Base-by-base conservation (phyloP, 768 basidiomycete species). In the Russula sp. region DNA sequence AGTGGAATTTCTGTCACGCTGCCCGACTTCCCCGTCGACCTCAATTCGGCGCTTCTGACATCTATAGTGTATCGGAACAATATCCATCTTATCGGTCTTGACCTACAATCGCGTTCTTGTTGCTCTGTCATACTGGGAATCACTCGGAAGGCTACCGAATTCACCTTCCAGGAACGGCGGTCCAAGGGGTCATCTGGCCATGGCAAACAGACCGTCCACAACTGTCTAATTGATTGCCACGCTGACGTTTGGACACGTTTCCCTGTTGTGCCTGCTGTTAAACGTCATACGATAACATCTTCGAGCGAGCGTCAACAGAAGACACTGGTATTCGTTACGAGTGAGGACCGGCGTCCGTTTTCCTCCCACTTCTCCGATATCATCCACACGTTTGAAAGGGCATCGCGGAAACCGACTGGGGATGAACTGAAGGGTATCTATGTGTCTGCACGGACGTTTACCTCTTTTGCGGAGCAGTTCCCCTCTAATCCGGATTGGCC, bases 71-170 rank as follows among this genome's bases (percentile, higher is more conserved):
- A 68, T 46, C 73, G 79, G 38, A 70, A 67, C 8, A 74, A 73
- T 36, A 75, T 80, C 5, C 77, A 84, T 65, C 52, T 82, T 8
- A 22, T 84, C 2, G 65, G 66, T 7, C 69, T 85, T 6, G 75
- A 81, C 58, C 59, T 71, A 2, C 36, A 69, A 2, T 39, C 69
- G 2, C 72, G 68, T 0, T 59, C 65, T n/a, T 79, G 77, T 56
- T 68, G 66, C 32, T 86, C 84, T 0, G 41, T 79, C 14, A 75
- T 73, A 0, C 67, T 86, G 47, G 74, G 78, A 35, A 83, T 86
- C 63, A 82, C 81, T 5, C 78, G 77, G 54, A 82, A 80, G 60
- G 71, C 76, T 3, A 84, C 84, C 0, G 82, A 85, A 58, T 85
- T 82, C 61, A 76, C 73, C 50, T 84, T 85, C 74, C 74, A 75